Conservation (phyloP, 1,284 basidiomycete species). For the Trametes sp. region DNA sequence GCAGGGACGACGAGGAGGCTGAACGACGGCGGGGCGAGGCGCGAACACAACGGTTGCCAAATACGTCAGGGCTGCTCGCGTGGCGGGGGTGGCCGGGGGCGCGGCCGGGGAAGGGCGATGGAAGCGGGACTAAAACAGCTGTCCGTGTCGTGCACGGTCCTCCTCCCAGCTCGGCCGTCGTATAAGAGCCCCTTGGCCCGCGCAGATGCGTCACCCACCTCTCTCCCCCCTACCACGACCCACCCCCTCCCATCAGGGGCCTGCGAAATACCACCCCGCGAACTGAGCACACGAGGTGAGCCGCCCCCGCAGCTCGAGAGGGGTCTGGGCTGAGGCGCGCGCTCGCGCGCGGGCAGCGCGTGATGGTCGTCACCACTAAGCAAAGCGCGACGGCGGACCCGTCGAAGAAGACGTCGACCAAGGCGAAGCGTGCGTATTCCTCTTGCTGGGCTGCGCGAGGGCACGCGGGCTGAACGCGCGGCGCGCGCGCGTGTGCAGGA, state of each 20-base stretch:
- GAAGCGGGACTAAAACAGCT: slow-evolving; percentile 39
- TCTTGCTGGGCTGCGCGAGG: background rate
- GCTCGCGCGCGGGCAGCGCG: slow-evolving; percentile 20
- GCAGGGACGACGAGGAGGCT: background rate
- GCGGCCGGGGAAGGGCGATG: slow-evolving; percentile 37
- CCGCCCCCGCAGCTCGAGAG: slow-evolving; percentile 7
- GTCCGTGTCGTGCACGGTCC: slow-evolving; percentile 32
- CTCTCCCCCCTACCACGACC: slow-evolving; percentile 36
- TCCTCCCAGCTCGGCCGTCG: slow-evolving; percentile 34
- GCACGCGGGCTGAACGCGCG: slow-evolving; percentile 21
- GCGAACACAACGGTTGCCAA: slow-evolving; percentile 26
- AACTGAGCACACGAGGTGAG: slow-evolving; percentile 29
- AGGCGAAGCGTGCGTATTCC: slow-evolving; percentile 24
- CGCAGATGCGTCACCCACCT: slow-evolving; percentile 38
- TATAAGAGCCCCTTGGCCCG: slow-evolving; percentile 42
- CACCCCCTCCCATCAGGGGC: slow-evolving; percentile 24
- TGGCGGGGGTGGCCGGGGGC: slow-evolving; percentile 35
- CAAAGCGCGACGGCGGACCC: slow-evolving; percentile 29
- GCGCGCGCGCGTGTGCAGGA: slow-evolving; percentile 32
- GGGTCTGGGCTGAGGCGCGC: slow-evolving; percentile 19
- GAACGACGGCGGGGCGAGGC: slow-evolving; percentile 9
- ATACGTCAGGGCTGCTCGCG: slow-evolving; percentile 12
- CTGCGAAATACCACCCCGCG: slow-evolving; percentile 15
- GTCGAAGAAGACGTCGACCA: slow-evolving; percentile 36
- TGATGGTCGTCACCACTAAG: slow-evolving; percentile 38